Evolutionary conservation across 768 basidiomycete genomes (phyloP), one percentile per base, ranked within the genome.

Genomic region (Rhodotorula taiwanensis): DNA sequence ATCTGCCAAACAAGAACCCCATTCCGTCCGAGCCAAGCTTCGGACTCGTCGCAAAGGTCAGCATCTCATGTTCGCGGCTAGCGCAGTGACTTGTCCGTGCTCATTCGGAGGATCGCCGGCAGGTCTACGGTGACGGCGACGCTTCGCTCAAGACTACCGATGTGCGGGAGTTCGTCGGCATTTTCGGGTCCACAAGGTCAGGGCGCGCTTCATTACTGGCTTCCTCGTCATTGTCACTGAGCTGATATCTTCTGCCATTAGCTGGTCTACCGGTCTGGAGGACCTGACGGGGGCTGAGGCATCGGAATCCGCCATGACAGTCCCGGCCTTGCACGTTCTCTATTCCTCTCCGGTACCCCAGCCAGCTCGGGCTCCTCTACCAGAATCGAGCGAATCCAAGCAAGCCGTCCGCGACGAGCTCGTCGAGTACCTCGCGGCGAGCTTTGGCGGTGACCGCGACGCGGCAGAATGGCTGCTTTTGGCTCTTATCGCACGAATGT

Each of bases 391-490:
- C 4, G n/a, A 34, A 5, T 50, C 59, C 7, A 6, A 33, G 20
- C 48, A 39, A 23, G 43, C 8, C 3, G 5, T 59, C 5, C 60
- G 71, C 21, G 7, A 28, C 4, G 66, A 66, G 53, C 50, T 74
- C 3, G 43, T 73, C 20, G 49, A 43, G 7, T 67, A 67, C 45
- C 54, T 75, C 11, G 67, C 71, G 1, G 47, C 49, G 5, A 45
- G 51, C 5, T n/a, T 75, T 2, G 66, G 62, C 16, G 72, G 71
- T 0, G 74, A 75, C 57, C 27, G 52, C 21, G 59, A 70, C 33
- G 73, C 73, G 0, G 74, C 71, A 4, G 70, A 74, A 51, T 74
- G 70, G 70, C 47, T 73, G 0, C 51, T 75, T 8, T 56, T 73
- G 2, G 56, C 67, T n/a, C 53, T 75, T 25, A 45, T 72, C 18